Evolutionary conservation across 352 stramenopile genomes (phyloP), one percentile per base, ranked within the genome.

Genomic region (Globisporangium ultimum): DNA sequence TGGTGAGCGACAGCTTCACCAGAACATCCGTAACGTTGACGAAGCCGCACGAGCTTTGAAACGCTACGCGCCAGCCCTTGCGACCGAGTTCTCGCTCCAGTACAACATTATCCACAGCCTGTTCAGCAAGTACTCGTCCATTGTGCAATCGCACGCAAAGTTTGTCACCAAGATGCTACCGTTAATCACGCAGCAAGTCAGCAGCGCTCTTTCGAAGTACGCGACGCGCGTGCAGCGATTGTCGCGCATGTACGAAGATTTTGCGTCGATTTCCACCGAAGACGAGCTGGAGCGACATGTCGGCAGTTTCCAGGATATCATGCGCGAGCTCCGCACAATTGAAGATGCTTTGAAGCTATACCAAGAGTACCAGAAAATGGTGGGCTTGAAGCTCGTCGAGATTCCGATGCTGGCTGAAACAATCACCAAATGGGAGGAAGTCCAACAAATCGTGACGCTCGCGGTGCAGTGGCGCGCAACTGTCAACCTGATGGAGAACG

Each of bases 21-120:
- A 88, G 59, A 78, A 89, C 34, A 79, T 89, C 43, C 73, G 76
- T 17, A 89, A 87, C 40, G 76, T 91, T 11, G 82, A 91, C 36
- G 80, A 91, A 61, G 61, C 78, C 7, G 63, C 84, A 22, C 75
- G 76, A 55, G 62, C 71, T 13, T 53, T 91, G 6, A 76, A 74
- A 61, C 61, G 68, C 0, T 78, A 78, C 48, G 76, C 78, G 10
- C 70, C 80, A 22, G 17, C 63, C 0, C 28, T 80, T 13, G 61
- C 72, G 9, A 63, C 58, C 0, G 67, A 82, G 13, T 49, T 57
- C 15, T 57, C 55, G 3, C 48, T 68, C 0, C 74, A 81, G 45
- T 78, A 80, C 66, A 87, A 77, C 41, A 18, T 74, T 9, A 63
- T 91, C 40, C 78, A 88, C 40, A 66, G 70, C 10, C 54, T 80